Conservation (phyloP, 306 rosid species). For the Cucumis cinereus region DNA sequence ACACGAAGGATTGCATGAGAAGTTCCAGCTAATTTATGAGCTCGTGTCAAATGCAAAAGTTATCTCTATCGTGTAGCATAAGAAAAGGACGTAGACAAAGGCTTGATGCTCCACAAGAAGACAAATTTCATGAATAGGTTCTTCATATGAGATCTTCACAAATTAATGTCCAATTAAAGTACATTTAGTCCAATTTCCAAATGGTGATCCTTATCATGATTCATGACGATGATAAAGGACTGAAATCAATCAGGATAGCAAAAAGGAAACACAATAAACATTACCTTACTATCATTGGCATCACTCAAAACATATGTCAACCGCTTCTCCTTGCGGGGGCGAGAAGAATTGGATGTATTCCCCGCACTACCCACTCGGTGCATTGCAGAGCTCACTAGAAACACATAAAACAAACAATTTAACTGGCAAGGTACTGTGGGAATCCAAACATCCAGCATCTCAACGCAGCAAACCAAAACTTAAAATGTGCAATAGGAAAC, state of each 20-base stretch:
- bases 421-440: neutral
- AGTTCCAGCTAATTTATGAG: neutral
- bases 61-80: neutral
- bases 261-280: neutral
- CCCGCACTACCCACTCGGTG: constrained; percentile 98
- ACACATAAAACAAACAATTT: neutral
- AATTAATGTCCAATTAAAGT: neutral
- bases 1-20: neutral
- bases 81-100: neutral
- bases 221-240: neutral
- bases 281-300: constrained; percentile 76
- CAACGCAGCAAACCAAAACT: neutral
- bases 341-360: constrained; percentile 67
- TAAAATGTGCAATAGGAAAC: neutral
- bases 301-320: constrained; percentile 77
- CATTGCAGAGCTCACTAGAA: constrained; percentile 54
- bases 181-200: neutral
- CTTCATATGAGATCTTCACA: neutral
- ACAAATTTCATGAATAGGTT: neutral
- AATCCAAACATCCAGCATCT: neutral
- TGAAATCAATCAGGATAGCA: neutral
- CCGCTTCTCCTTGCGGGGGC: constrained; percentile 94
- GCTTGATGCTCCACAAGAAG: neutral
- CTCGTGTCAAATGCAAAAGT: neutral
- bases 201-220: neutral